Evolutionary conservation across 164 flowering plant species (phyloP).

Genomic region (Taxillus chinensis): DNA sequence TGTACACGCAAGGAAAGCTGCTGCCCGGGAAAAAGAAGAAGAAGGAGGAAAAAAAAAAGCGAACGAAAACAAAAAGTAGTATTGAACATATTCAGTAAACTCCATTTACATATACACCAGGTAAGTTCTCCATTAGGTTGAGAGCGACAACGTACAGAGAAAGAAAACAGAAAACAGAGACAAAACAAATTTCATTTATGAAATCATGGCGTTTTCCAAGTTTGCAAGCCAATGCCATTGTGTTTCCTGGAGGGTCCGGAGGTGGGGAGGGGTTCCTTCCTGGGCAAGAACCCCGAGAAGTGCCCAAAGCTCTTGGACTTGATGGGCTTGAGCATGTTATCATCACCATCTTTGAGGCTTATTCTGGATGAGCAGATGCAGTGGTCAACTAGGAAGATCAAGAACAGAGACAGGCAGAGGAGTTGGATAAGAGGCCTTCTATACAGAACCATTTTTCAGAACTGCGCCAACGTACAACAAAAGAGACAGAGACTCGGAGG

Average conservation of each 20-base stretch:
- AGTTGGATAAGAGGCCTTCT: conserved; percentile 17
- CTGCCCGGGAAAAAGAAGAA: background rate
- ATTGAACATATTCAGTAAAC: background rate
- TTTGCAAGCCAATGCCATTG: conserved; percentile 52
- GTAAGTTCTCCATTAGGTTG: background rate
- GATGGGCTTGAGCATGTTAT: conserved; percentile 6
- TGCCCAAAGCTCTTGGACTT: conserved; percentile 16
- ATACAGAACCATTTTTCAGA: conserved; percentile 15
- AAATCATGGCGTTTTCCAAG: conserved; percentile 32
- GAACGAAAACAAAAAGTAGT: background rate
- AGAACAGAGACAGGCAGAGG: conserved; percentile 15
- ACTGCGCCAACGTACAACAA: background rate
- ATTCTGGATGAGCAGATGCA: conserved; percentile 39
- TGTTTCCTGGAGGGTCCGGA: conserved; percentile 80
- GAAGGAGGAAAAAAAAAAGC: too few species aligned
- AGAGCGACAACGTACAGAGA: background rate
- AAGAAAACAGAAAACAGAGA: background rate
- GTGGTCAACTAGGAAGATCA: conserved; percentile 18
- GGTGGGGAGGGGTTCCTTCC: conserved; percentile 39
- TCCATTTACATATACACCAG: background rate
- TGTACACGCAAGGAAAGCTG: too few species aligned
- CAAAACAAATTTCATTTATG: background rate
- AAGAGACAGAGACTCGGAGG: background rate
- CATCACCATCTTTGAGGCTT: conserved; percentile 12
- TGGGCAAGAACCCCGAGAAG: conserved; percentile 56